These are phyloP conservation scores for Geosmithia putterillii DNA, from an alignment of 2,329 filamentous ascomycete species.

Conservation along the genomic window DNA sequence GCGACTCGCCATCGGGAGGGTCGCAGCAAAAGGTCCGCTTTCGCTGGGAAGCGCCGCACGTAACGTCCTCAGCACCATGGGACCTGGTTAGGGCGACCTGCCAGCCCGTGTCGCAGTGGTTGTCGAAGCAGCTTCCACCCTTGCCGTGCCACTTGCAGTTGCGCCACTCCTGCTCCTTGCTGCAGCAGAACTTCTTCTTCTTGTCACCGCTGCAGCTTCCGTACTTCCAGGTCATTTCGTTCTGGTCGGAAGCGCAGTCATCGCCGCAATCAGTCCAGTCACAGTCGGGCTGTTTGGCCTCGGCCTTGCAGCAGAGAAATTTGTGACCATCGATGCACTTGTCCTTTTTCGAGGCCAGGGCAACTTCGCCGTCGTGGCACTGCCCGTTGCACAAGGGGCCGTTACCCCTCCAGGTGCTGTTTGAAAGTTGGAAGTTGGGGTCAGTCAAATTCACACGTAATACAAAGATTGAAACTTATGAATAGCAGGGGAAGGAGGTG, in stretches of 20 bases:
- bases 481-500: too few species aligned
- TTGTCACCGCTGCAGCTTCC: neutral
- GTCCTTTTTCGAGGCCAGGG: constrained; percentile 11
- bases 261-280: constrained; percentile 9
- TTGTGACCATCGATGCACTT: constrained; percentile 16
- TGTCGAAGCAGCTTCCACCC: constrained; percentile 17
- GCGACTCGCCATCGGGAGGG: constrained; percentile 11
- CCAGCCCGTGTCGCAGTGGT: constrained; percentile 13
- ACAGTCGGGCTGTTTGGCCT: constrained; percentile 9
- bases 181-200: constrained; percentile 15
- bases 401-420: constrained; percentile 18
- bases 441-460: neutral
- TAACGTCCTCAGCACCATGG: constrained; percentile 5
- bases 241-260: constrained; percentile 10
- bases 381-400: constrained; percentile 15
- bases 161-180: constrained; percentile 13
- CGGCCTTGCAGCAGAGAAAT: constrained; percentile 15
- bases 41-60: constrained; percentile 10
- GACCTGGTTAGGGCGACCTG: constrained; percentile 11
- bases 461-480: too few species aligned
- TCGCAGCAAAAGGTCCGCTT: constrained; percentile 18
- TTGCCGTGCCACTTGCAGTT: constrained; percentile 23
- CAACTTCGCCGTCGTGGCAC: constrained; percentile 19
- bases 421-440: constrained; percentile 1
- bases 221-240: constrained; percentile 6